Conservation (phyloP, 495 filamentous ascomycete species). For the Aspergillus cavernicola region DNA sequence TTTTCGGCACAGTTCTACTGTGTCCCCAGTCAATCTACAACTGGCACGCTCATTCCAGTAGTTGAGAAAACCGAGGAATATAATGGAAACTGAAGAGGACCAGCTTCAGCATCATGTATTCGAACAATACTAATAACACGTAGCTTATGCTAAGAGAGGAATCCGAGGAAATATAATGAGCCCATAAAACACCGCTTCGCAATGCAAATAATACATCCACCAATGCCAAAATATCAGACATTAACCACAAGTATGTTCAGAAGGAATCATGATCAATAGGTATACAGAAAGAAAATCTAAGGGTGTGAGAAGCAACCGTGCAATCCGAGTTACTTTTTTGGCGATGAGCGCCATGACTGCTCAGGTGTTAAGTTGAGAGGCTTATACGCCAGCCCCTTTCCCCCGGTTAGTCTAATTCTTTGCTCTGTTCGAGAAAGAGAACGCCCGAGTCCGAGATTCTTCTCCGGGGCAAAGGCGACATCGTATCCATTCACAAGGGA, state of each 20-base stretch:
- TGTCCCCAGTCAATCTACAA: neutral
- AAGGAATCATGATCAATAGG: neutral
- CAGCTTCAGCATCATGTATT: neutral
- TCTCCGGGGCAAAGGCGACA: slow-evolving; percentile 38
- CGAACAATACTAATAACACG: neutral
- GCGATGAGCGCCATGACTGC: slow-evolving; percentile 17
- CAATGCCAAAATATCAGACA: neutral
- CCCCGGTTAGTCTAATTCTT: slow-evolving; percentile 37
- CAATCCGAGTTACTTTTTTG: slow-evolving; percentile 5
- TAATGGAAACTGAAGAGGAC: too few relatives aligned
- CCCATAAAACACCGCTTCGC: slow-evolving; percentile 3
- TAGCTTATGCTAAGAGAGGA: neutral
- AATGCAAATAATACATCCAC: slow-evolving; percentile 13
- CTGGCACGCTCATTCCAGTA: neutral
- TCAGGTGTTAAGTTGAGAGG: slow-evolving; percentile 32
- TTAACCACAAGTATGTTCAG: neutral
- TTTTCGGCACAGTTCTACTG: too few relatives aligned
- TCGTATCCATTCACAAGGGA: slow-evolving; percentile 32
- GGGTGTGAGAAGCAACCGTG: neutral
- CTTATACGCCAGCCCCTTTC: slow-evolving; percentile 40
- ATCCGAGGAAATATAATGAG: neutral
- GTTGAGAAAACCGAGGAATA: too few relatives aligned
- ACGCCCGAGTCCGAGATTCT: slow-evolving; percentile 33
- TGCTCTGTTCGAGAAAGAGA: slow-evolving; percentile 42
- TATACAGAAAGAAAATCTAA: neutral